Conservation (phyloP, 1,284 basidiomycete species). For the Moniliophthora roreri region DNA sequence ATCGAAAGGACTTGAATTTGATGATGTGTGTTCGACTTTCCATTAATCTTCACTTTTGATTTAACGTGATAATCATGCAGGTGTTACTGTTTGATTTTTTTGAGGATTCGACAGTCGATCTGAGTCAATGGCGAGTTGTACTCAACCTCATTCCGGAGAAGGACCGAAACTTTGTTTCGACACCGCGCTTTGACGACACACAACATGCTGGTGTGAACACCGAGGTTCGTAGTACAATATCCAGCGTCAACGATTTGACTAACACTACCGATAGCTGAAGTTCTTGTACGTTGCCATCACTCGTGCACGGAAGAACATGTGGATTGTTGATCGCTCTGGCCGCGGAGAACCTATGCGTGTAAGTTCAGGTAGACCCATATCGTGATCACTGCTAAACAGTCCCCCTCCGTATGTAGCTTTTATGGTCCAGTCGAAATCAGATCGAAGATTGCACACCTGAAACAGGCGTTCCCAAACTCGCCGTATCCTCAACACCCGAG, state of each 20-base stretch:
- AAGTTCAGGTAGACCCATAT: conserved; percentile 14
- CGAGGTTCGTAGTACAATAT: conserved; percentile 47
- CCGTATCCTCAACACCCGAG: conserved; percentile 43
- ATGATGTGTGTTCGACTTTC: conserved; percentile 48
- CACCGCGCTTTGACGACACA: conserved; percentile 50
- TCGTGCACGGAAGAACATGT: conserved; percentile 63
- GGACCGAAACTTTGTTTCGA: conserved; percentile 20
- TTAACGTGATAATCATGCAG: conserved; percentile 29
- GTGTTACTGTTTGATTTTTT: conserved; percentile 75
- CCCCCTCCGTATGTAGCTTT: conserved; percentile 32
- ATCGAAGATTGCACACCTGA: conserved; percentile 43
- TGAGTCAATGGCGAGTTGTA: conserved; percentile 59
- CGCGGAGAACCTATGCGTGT: conserved; percentile 62
- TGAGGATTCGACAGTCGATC: conserved; percentile 53
- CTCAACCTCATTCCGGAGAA: conserved; percentile 40
- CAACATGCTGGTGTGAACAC: conserved; percentile 56
- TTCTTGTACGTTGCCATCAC: conserved; percentile 72
- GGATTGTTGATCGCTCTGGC: conserved; percentile 63
- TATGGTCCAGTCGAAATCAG: conserved; percentile 46
- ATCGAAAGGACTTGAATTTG: conserved; percentile 74
- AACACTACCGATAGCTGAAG: conserved; percentile 49
- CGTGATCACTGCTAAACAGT: not conserved
- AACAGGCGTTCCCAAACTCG: conserved; percentile 45
- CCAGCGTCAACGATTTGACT: too few relatives aligned
- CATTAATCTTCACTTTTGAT: not conserved